phyloP scores from a whole-genome alignment of 768 basidiomycete species.

The Leucosporidium creatinivorum region DNA sequence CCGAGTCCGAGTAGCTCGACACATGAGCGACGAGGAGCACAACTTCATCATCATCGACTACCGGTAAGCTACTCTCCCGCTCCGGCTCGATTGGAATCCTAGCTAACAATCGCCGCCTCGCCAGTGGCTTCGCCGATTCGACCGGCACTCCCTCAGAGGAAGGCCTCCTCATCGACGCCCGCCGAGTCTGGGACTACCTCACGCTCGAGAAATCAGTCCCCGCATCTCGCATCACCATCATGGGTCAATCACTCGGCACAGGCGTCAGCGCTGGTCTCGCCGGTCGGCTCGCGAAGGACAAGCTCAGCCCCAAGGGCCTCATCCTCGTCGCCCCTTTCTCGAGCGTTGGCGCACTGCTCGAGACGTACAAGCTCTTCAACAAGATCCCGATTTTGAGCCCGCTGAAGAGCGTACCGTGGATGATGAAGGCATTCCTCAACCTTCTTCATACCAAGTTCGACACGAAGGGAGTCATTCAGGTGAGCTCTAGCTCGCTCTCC shows the following conservation, averaged over 20 bases:
- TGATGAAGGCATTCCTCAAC: constrained; percentile 3
- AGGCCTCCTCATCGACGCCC: constrained; percentile 63
- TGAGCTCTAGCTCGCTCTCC: not conserved
- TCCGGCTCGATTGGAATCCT: too few relatives aligned
- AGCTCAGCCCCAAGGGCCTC: constrained; percentile 13
- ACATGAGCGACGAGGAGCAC: constrained; percentile 49
- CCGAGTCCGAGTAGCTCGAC: constrained; percentile 53
- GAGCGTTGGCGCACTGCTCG: constrained; percentile 16
- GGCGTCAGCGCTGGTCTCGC: constrained; percentile 55
- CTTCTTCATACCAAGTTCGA: constrained; percentile 21
- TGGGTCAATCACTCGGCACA: constrained; percentile 86
- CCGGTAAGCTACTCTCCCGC: constrained; percentile 42
- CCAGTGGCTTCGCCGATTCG: constrained; percentile 73
- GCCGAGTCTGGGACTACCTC: constrained; percentile 74
- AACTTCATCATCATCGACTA: constrained; percentile 87
- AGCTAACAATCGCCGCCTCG: not conserved
- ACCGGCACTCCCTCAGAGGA: constrained; percentile 60
- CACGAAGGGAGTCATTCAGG: constrained; percentile 16
- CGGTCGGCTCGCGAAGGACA: constrained; percentile 44
- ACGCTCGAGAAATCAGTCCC: constrained; percentile 51
- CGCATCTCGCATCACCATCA: constrained; percentile 57
- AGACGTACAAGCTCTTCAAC: constrained; percentile 7
- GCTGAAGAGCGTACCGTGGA: constrained; percentile 7
- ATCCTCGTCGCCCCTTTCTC: constrained; percentile 33
- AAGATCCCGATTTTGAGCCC: constrained; percentile 25